phyloP scores from a whole-genome alignment of 2,329 filamentous ascomycete species.

The Neopestalotiopsis clavispora region DNA sequence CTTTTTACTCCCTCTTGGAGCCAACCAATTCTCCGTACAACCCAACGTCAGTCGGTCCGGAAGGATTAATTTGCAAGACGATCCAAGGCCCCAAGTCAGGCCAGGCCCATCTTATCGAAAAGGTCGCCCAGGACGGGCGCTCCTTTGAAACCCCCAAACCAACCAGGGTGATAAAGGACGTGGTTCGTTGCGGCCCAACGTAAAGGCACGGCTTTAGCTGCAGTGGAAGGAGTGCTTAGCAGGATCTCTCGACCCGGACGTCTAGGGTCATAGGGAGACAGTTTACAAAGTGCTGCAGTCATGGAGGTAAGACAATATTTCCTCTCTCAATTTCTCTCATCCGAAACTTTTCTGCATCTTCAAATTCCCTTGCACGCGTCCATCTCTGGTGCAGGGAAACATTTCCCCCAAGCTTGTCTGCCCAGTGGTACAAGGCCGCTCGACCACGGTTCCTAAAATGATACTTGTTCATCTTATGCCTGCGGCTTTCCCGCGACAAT shows the following conservation, averaged over 20 bases:
- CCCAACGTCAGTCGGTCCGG: not conserved
- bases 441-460: not conserved
- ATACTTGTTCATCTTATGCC: not conserved
- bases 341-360: constrained; percentile 4
- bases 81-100: not conserved
- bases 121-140: not conserved
- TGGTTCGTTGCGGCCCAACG: not conserved
- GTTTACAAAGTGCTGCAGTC: not conserved
- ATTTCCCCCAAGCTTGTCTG: constrained; percentile 14
- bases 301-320: constrained; percentile 34
- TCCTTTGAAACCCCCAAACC: not conserved
- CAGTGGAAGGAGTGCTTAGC: not conserved
- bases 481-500: constrained; percentile 1
- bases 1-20: not conserved
- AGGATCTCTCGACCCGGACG: not conserved
- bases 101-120: not conserved
- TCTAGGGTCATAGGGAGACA: not conserved
- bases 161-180: not conserved
- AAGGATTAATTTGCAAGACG: not conserved
- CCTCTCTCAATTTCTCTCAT: constrained; percentile 18
- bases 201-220: constrained; percentile 4
- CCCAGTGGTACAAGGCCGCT: constrained; percentile 28
- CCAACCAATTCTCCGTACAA: not conserved
- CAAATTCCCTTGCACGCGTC: constrained; percentile 1
- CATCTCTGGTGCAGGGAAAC: not conserved